Conservation (phyloP, 2,329 filamentous ascomycete species). For the Fusarium falciforme region DNA sequence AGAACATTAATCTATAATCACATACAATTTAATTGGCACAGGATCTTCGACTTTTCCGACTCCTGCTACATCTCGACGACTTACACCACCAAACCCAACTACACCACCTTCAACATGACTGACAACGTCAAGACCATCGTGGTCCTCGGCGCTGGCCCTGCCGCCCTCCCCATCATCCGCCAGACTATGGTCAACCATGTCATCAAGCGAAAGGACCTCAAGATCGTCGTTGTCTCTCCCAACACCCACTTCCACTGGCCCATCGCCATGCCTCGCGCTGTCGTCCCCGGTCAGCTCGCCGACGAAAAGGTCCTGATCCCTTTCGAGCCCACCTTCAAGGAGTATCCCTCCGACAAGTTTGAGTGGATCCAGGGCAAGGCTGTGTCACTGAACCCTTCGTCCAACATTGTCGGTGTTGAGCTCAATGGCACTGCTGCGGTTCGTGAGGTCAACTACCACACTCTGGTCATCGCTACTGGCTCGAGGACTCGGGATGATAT, state of each 20-base stretch:
- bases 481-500: slow-evolving; percentile 54
- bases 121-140: slow-evolving; percentile 55
- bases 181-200: slow-evolving; percentile 60
- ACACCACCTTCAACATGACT: slow-evolving; percentile 25
- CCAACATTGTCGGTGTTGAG: slow-evolving; percentile 56
- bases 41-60: not conserved
- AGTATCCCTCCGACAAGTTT: slow-evolving; percentile 60
- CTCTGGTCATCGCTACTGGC: slow-evolving; percentile 67
- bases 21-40: not conserved
- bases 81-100: not conserved
- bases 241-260: slow-evolving; percentile 63
- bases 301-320: slow-evolving; percentile 53
- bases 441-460: slow-evolving; percentile 60
- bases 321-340: slow-evolving; percentile 57
- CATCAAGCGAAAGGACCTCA: slow-evolving; percentile 54
- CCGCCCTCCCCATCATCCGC: slow-evolving; percentile 61
- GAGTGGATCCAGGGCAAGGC: slow-evolving; percentile 65
- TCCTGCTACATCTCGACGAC: not conserved
- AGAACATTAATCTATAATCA: not conserved
- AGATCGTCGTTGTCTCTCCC: slow-evolving; percentile 59
- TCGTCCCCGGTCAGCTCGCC: slow-evolving; percentile 58
- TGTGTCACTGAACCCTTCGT: slow-evolving; percentile 53
- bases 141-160: slow-evolving; percentile 61
- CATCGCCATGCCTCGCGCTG: slow-evolving; percentile 59
- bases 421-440: slow-evolving; percentile 46